Base-by-base conservation (phyloP, 345 rosid species). In the Pistacia vera region DNA sequence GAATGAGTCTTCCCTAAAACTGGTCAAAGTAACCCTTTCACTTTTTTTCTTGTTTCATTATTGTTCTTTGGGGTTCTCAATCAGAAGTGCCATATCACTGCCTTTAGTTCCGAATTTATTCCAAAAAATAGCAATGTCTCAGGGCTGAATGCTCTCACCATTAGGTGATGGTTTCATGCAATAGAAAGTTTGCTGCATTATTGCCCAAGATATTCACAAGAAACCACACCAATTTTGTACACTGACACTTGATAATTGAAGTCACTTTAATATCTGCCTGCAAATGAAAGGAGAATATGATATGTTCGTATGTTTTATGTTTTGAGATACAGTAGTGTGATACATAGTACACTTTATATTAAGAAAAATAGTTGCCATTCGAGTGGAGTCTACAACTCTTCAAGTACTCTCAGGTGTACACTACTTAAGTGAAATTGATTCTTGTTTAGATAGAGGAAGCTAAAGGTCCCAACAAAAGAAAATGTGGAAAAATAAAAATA, bases 1-100 rank as follows among this genome's bases (percentile, higher is more conserved):
- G 60, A 12, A 55, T 75, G 80, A 75, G 73, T 78, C 84, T 59
- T 48, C 59, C 64, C 11, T 54, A 63, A 56, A 75, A 30, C 63
- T 51, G 25, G 58, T 77, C 20, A 73, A 49, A 58, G 70, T 48
- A 22, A 60, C 55, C 54, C 44, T 48, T 41, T 48, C 28, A 68
- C 49, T 49, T 75, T 35, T 14, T 46, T 49, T 68, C 20, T 41
- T 36, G 30, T 17, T 57, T 41, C 58, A 11, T 61, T 66, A 70
- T 66, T 12, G 12, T 25, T 46, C 61, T 51, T 67, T 49, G 55
- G 75, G 64, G 28, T 25, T 68, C 22, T 62, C 48, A 59, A 56
- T 66, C 64, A 81, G 75, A 70, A 80, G 70, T 59, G 76, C 70
- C 84, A 13, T 10, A 41, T 75, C 86, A 46, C 56, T 71, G 18